These are phyloP conservation scores for Candida freyschussii DNA, from an alignment of 1,139 yeast species.

Conservation along the genomic window DNA sequence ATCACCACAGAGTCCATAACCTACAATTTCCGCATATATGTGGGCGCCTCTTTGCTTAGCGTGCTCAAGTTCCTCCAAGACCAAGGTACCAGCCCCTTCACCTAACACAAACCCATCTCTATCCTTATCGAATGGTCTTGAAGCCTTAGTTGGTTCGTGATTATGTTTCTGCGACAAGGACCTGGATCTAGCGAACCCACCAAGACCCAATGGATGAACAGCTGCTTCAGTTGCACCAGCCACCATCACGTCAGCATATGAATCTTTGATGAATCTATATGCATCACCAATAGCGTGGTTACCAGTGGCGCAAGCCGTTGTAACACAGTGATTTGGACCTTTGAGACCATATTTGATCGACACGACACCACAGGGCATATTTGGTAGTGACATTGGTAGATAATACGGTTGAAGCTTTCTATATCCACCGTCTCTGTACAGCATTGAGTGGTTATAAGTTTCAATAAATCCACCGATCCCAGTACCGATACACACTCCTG, in stretches of 20 bases:
- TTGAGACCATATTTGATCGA: slow-evolving; percentile 69
- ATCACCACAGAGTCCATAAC: slow-evolving; percentile 91
- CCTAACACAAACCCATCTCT: slow-evolving; percentile 89
- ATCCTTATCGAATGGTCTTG: slow-evolving; percentile 79
- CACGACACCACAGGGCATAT: slow-evolving; percentile 94
- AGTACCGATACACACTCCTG: slow-evolving; percentile 86
- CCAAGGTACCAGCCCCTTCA: slow-evolving; percentile 84
- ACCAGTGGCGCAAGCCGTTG: slow-evolving; percentile 98
- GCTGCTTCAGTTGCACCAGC: slow-evolving; percentile 94
- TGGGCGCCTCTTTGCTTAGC: slow-evolving; percentile 60
- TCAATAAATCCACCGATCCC: slow-evolving; percentile 92
- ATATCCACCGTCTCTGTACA: slow-evolving; percentile 51
- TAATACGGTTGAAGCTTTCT: slow-evolving; percentile 78
- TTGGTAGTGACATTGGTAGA: slow-evolving; percentile 76
- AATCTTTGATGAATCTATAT: slow-evolving; percentile 67
- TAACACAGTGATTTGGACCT: slow-evolving; percentile 86
- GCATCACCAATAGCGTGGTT: slow-evolving; percentile 94
- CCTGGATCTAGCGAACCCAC: slow-evolving; percentile 90
- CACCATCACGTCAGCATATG: slow-evolving; percentile 80
- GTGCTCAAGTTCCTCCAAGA: slow-evolving; percentile 73
- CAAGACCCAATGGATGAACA: slow-evolving; percentile 79
- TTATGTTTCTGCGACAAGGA: slow-evolving; percentile 65
- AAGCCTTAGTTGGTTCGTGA: slow-evolving; percentile 59
- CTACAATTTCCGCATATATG: slow-evolving; percentile 76
- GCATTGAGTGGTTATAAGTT: slow-evolving; percentile 53